Conservation (phyloP, 2,329 filamentous ascomycete genomes). For the Arthrobotrys megalospora region DNA sequence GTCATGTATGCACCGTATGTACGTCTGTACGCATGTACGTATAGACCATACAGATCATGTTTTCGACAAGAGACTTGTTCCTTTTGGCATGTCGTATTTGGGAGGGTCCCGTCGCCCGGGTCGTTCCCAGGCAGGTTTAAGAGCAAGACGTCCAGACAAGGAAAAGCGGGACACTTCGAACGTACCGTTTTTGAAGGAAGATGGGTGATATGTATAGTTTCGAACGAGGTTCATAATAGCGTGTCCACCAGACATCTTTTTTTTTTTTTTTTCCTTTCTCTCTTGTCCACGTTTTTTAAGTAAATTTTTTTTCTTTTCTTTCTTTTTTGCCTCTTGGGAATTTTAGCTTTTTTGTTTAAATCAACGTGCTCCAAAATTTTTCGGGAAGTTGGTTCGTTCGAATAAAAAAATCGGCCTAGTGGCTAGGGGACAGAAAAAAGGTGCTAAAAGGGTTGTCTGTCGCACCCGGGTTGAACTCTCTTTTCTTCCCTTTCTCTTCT, state of each 20-base stretch:
- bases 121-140: constrained; percentile 55
- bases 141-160: constrained; percentile 49
- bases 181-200: constrained; percentile 9
- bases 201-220: constrained; percentile 27
- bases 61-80: constrained; percentile 35
- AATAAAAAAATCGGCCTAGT: constrained; percentile 51
- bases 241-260: constrained; percentile 53
- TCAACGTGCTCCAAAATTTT: constrained; percentile 56
- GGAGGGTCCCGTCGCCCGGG: constrained; percentile 31
- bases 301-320: constrained; percentile 26
- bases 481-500: constrained; percentile 44
- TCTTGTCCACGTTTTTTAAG: constrained; percentile 60
- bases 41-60: constrained; percentile 19
- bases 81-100: constrained; percentile 47
- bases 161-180: constrained; percentile 51
- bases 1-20: constrained; percentile 16
- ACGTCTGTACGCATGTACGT: not conserved
- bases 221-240: constrained; percentile 48
- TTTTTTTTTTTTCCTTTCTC: constrained; percentile 43
- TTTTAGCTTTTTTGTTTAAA: constrained; percentile 47
- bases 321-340: constrained; percentile 38
- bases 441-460: constrained; percentile 56
- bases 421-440: constrained; percentile 47
- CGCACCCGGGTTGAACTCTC: constrained; percentile 55
- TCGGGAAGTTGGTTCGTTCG: constrained; percentile 57